Base-by-base conservation (phyloP, 2,329 filamentous ascomycete genomes). In the Calonectria multiphialidica region DNA sequence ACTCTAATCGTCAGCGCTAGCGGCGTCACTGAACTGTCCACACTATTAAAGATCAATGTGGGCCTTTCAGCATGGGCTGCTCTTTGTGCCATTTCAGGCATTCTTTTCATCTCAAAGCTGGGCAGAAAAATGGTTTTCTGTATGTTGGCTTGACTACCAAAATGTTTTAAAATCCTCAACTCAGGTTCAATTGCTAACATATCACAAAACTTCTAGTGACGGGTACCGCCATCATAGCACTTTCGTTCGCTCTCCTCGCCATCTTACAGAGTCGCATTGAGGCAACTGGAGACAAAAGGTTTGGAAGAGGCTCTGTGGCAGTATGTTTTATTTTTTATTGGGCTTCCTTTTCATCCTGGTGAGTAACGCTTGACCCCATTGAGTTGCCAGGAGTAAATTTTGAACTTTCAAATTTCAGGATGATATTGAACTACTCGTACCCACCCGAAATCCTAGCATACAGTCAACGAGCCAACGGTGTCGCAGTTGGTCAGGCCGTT, bases 321-420 rank as follows among this genome's bases (percentile, higher is more conserved):
- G n/a, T 64, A 15, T 64, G 61, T 23, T 64, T 64, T 16, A 33
- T 64, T 10, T 64, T 64, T 35, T 45, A 64, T 12, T 35, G 28
- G 23, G 61, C 61, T 23, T 64, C 61, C 7, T 64, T 64, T 33
- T 64, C 61, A 18, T 47, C 42, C 5, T 64, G 44, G 61, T 64
- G 15, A 33, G 44, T 64, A 37, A 13, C 49, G 13, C 7, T 1
- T 15, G 3, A 2, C 21, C n/a, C 6, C n/a, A 23, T 23, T 16
- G 15, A 30, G 4, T 25, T 8, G 13, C 28, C 15, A 9, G 18
- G 7, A 21, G 6, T 4, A 5, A 28, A 0, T 2, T 6, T 16
- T n/a, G 21, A 50, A 23, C 1, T 13, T 35, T 25, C 1, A 16
- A 18, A 15, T 28, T 18, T 30, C 18, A 64, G 61, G 61, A 64